These are phyloP conservation scores for Pseudogymnoascus sp. DNA, from an alignment of 2,329 filamentous ascomycete species.

Conservation along the genomic window DNA sequence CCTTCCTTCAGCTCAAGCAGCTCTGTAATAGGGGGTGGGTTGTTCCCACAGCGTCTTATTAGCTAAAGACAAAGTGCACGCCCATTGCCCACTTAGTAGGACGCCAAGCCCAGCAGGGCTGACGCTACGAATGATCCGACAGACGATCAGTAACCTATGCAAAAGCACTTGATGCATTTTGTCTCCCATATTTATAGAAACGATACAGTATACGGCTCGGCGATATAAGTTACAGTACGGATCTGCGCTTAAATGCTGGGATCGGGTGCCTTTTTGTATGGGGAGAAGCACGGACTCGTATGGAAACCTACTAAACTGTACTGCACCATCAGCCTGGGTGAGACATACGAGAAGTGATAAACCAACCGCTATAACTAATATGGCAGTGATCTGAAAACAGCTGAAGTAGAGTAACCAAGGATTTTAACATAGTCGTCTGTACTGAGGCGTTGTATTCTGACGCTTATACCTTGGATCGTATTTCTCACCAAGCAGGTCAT, in stretches of 20 bases:
- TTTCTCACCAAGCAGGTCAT: background rate
- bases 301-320: background rate
- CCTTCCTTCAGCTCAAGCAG: background rate
- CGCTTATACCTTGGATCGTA: background rate
- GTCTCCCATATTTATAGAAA: background rate
- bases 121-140: background rate
- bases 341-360: background rate
- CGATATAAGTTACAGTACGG: background rate
- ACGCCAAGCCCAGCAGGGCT: background rate
- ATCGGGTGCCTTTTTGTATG: background rate
- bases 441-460: background rate
- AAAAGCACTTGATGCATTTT: background rate
- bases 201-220: background rate
- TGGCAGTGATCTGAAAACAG: background rate
- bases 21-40: background rate
- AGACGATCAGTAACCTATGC: background rate
- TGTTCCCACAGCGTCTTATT: background rate
- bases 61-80: background rate
- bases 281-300: background rate
- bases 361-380: background rate
- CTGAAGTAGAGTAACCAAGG: background rate
- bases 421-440: background rate
- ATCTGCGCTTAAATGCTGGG: background rate
- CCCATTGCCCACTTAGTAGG: background rate
- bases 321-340: background rate